Percentiles rank a stretch among this genome's conserved stretches.
phyloP scores from a whole-genome alignment of 2,329 filamentous ascomycete species.

The Diaporthe ilicicola region DNA sequence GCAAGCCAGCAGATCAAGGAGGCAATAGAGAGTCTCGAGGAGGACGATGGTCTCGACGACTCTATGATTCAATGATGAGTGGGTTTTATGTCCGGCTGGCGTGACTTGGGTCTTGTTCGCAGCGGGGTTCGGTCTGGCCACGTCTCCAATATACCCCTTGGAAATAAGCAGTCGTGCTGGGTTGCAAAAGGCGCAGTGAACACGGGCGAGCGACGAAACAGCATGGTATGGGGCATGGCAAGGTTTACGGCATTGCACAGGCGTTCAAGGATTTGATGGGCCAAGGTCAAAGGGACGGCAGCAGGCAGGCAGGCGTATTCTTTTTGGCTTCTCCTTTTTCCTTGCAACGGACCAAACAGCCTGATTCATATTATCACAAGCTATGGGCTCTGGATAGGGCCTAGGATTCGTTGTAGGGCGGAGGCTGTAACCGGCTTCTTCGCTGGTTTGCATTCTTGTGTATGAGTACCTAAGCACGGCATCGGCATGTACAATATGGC shows the following conservation, averaged over 20 bases:
- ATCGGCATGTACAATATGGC: slow-evolving; percentile 38
- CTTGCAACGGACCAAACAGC: neutral
- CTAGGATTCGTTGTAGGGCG: neutral
- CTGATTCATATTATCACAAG: neutral
- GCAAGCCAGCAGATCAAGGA: slow-evolving; percentile 95
- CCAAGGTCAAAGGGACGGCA: neutral
- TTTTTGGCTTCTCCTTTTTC: neutral
- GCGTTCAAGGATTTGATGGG: slow-evolving; percentile 26
- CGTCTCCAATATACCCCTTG: neutral
- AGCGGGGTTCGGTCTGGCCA: neutral
- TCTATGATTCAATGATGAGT: slow-evolving; percentile 65
- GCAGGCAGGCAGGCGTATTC: slow-evolving; percentile 3
- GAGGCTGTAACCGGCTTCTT: neutral
- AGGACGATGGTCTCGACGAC: slow-evolving; percentile 76
- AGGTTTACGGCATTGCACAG: slow-evolving; percentile 22
- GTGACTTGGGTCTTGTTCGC: neutral
- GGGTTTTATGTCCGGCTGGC: neutral
- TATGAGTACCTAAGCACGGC: slow-evolving; percentile 43
- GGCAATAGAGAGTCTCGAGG: slow-evolving; percentile 90
- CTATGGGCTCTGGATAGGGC: neutral
- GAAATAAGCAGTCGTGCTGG: neutral
- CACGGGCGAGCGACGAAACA: slow-evolving; percentile 1
- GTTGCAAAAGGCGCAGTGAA: neutral
- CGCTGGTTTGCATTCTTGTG: slow-evolving; percentile 31
- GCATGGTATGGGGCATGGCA: slow-evolving; percentile 30